Evolutionary conservation across 306 rosid genomes (phyloP).

Genomic region (Pyrus pyrifolia): DNA sequence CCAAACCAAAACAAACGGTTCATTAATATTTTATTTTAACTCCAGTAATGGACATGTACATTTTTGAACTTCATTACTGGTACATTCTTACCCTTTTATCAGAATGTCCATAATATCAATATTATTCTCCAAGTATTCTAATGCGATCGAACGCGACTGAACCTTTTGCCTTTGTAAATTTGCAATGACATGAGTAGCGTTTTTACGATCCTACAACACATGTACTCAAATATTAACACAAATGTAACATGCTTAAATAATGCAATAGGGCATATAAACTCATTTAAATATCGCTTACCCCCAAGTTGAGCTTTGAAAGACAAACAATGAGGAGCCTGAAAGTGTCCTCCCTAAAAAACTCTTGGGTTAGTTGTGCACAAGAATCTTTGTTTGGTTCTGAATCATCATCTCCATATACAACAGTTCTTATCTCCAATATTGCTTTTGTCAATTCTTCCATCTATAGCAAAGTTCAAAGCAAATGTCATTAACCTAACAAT

Average conservation of each 20-base stretch:
- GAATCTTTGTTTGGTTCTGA: conserved; percentile 55
- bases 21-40: neutral
- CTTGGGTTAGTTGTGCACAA: conserved; percentile 53
- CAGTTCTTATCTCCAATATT: conserved; percentile 37
- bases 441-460: conserved; percentile 35
- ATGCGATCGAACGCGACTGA: conserved; percentile 38
- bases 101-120: conserved; percentile 49
- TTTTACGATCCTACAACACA: conserved; percentile 41
- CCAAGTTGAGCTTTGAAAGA: conserved; percentile 44
- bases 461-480: conserved; percentile 1
- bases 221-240: neutral
- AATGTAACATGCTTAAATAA: neutral
- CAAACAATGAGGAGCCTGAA: conserved; percentile 39
- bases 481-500: neutral
- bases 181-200: conserved; percentile 52
- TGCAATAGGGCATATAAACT: neutral
- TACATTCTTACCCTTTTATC: conserved; percentile 39
- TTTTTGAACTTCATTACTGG: neutral
- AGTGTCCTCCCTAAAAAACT: conserved; percentile 52
- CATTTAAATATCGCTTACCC: conserved; percentile 24
- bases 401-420: conserved; percentile 50
- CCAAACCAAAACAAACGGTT: neutral
- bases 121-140: conserved; percentile 47
- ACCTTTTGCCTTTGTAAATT: conserved; percentile 62
- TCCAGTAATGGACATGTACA: neutral